Evolutionary conservation across 2,329 filamentous ascomycete species (phyloP).

Genomic region (Aphanoascus verrucosus): DNA sequence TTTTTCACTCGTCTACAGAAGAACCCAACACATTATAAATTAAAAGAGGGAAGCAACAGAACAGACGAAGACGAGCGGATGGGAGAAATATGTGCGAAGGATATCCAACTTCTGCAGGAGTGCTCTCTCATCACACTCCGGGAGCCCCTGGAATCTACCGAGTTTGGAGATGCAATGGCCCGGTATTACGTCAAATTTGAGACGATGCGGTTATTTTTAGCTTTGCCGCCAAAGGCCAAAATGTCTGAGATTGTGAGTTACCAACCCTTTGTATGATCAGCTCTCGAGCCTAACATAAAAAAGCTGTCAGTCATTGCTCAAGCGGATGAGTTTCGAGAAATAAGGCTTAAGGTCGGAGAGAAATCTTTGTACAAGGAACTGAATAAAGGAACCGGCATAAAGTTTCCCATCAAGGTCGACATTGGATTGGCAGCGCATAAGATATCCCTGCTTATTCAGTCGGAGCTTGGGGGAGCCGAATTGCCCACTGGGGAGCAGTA

Average conservation of each 20-base stretch:
- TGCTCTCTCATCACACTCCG: slow-evolving; percentile 45
- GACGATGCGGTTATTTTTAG: slow-evolving; percentile 63
- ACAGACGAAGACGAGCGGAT: slow-evolving; percentile 52
- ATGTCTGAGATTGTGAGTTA: slow-evolving; percentile 57
- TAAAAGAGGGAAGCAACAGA: slow-evolving; percentile 44
- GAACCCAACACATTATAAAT: slow-evolving; percentile 60
- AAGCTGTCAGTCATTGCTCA: slow-evolving; percentile 57
- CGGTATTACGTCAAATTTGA: slow-evolving; percentile 69
- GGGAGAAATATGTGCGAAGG: slow-evolving; percentile 58
- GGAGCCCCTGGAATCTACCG: slow-evolving; percentile 50
- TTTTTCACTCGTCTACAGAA: slow-evolving; percentile 61
- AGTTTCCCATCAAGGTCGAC: slow-evolving; percentile 59
- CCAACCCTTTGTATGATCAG: neutral
- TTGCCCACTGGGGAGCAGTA: slow-evolving; percentile 49
- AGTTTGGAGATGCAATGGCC: slow-evolving; percentile 71
- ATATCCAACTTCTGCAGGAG: slow-evolving; percentile 55
- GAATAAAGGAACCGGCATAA: slow-evolving; percentile 58
- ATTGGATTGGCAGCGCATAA: slow-evolving; percentile 60
- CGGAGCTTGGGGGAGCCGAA: slow-evolving; percentile 57
- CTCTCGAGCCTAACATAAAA: neutral
- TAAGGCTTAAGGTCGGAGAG: slow-evolving; percentile 61
- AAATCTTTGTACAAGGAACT: slow-evolving; percentile 59
- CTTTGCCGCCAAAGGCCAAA: slow-evolving; percentile 49
- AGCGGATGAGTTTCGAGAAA: slow-evolving; percentile 60
- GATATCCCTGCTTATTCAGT: slow-evolving; percentile 65